Base-by-base conservation (phyloP, 306 rosid genomes). In the Luffa aegyptiaca region DNA sequence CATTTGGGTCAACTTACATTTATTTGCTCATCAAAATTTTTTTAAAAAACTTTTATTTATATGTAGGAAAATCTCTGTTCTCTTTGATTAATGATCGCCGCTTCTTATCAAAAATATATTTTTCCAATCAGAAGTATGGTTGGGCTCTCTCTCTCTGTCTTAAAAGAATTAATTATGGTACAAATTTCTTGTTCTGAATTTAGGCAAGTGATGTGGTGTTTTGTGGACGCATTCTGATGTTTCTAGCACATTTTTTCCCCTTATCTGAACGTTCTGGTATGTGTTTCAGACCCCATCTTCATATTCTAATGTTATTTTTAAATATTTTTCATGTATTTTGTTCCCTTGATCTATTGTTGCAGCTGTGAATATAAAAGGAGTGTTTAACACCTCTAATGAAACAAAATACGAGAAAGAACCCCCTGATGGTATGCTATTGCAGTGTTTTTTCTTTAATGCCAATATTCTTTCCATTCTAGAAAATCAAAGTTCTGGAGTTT, bases 361-460 rank as follows among this genome's bases (percentile, higher is more conserved):
- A 92, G 98, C 98, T 80, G 90, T 92, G 81, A 95, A 95, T 88
- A 92, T 92, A 31, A 95, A 95, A 88, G 98, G 98, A 77, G 98
- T 95, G 83, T 95, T 95, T 77, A 95, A 95, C 97, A 91, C 97
- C 75, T 92, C 97, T 44, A 95, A 92, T 41, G 97, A 90, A 86
- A 95, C 98, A 79, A 92, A 95, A 77, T 95, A 91, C 81, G 98
- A 95, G 88, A 95, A 93, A 89, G 96, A 91, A 49, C 91, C 97
- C 58, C 88, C 92, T 44, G 94, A 86, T 71, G 98, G 97, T 92
- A 87, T 80, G 73, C 82, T 31, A 79, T 83, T 71, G 76, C 68
- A 33, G 35, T 52, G 5, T 75, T 71, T 64, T 46, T 80, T 0
- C 75, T 51, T 52, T 26, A 53, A 37, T 80, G 69, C 49, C 52